Evolutionary conservation across 371 early-diverging fungal genomes (phyloP).

Genomic region (Quaeritorhiza haematococci): DNA sequence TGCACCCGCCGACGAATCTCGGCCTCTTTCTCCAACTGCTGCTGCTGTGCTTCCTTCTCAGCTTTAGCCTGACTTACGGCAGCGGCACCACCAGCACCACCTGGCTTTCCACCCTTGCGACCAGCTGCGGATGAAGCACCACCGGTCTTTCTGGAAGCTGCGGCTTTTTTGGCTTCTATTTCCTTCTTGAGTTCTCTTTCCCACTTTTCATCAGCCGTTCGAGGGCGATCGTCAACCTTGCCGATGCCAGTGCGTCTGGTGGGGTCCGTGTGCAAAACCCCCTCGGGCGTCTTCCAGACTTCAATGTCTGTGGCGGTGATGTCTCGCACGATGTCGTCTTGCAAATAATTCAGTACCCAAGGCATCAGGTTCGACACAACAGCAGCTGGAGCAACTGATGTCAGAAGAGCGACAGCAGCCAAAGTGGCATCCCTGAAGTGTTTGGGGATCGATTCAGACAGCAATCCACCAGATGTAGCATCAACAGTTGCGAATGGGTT

Average conservation of each 20-base stretch:
- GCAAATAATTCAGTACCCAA: conserved; percentile 13
- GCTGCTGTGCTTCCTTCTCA: conserved; percentile 71
- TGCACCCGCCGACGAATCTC: conserved; percentile 65
- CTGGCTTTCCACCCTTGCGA: conserved; percentile 7
- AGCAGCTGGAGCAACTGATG: conserved; percentile 20
- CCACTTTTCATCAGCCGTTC: conserved; percentile 72
- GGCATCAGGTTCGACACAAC: conserved; percentile 21
- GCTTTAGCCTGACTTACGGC: conserved; percentile 55
- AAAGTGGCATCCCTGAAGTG: conserved; percentile 25
- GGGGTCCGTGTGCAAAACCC: conserved; percentile 62
- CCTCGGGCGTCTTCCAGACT: conserved; percentile 67
- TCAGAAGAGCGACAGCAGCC: conserved; percentile 25
- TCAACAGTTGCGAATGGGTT: no score
- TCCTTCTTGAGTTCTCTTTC: conserved; percentile 78
- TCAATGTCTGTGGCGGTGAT: conserved; percentile 30
- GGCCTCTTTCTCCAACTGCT: conserved; percentile 71
- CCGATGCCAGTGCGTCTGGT: no score
- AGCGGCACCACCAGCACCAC: conserved; percentile 12
- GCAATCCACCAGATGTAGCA: no score
- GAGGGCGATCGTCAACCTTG: conserved; percentile 40
- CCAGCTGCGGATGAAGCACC: conserved; percentile 8
- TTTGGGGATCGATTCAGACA: neutral
- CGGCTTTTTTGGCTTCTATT: conserved; percentile 63
- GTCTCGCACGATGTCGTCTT: conserved; percentile 6
- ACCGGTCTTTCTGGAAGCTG: neutral